Evolutionary conservation across 2,329 filamentous ascomycete genomes (phyloP), one percentile per base, ranked within the genome.

Genomic region (Dryadomyces sulphureus): DNA sequence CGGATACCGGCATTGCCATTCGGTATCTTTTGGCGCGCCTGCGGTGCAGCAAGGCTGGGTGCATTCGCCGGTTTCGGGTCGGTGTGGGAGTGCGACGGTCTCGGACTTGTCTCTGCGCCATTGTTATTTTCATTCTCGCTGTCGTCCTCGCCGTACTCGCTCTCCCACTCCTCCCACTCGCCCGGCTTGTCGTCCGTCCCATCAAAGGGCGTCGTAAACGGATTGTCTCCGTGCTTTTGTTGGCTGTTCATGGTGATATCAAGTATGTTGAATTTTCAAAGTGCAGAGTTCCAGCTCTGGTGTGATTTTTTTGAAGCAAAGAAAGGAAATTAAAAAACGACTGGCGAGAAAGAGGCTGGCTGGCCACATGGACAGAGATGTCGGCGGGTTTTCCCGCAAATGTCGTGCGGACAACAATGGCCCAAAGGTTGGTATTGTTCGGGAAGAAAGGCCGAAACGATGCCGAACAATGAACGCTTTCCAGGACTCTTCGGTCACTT

Each of bases 1-100:
- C 68, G 79, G 56, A 84, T 83, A 12, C 78, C 78, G 8, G 73
- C 74, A 60, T 72, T 69, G 47, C 70, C 67, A 58, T 79, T 75
- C 56, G 79, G 68, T 20, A 69, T 68, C 54, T 74, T 75, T 55
- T 82, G 77, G 45, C 77, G 68, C 25, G 72, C 69, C 46, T n/a
- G n/a, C n/a, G n/a, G n/a, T n/a, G n/a, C n/a, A n/a, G n/a, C n/a
- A n/a, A n/a, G n/a, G n/a, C n/a, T n/a, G n/a, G n/a, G n/a, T n/a
- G n/a, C n/a, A n/a, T n/a, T n/a, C n/a, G n/a, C n/a, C n/a, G n/a
- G n/a, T n/a, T n/a, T n/a, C n/a, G n/a, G n/a, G n/a, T n/a, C n/a
- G n/a, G n/a, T n/a, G n/a, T n/a, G n/a, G n/a, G n/a, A n/a, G n/a
- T n/a, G n/a, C n/a, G n/a, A n/a, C n/a, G n/a, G n/a, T n/a, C n/a